These are phyloP conservation scores for Diutina pseudorugosa DNA, from an alignment of 1,139 yeast genomes.

Conservation along the genomic window DNA sequence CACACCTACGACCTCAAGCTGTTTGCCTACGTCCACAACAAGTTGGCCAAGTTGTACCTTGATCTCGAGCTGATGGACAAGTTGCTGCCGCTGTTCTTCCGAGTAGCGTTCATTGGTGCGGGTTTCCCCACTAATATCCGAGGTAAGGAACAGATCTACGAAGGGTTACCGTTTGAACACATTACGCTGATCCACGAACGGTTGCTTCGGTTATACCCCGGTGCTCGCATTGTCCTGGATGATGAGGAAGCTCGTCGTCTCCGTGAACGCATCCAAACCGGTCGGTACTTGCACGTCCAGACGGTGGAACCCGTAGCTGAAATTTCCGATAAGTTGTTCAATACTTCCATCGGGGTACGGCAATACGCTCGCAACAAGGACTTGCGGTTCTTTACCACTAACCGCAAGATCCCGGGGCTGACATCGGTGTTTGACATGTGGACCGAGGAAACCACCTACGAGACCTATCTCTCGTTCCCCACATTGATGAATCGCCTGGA, in stretches of 20 bases:
- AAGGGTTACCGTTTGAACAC: constrained; percentile 82
- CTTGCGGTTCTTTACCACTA: constrained; percentile 55
- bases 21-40: constrained; percentile 59
- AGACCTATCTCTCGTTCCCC: constrained; percentile 70
- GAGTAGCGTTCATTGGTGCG: constrained; percentile 70
- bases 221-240: constrained; percentile 60
- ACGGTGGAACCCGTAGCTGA: constrained; percentile 62
- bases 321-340: constrained; percentile 33
- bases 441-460: constrained; percentile 82
- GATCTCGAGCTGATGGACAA: constrained; percentile 64
- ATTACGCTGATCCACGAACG: constrained; percentile 76
- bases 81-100: constrained; percentile 65
- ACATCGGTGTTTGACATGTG: constrained; percentile 66
- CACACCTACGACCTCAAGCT: constrained; percentile 70
- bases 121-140: constrained; percentile 76
- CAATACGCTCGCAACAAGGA: constrained; percentile 64
- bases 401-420: constrained; percentile 66
- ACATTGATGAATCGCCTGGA: constrained; percentile 81
- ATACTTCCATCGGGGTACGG: constrained; percentile 47
- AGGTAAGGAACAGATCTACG: constrained; percentile 69
- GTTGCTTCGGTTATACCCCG: constrained; percentile 65
- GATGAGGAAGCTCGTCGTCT: constrained; percentile 50
- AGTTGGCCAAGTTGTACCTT: constrained; percentile 55
- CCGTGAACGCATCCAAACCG: constrained; percentile 42
- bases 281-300: constrained; percentile 62